Base-by-base conservation (phyloP, 805 yeast genomes). In the Candida tammaniensis region DNA sequence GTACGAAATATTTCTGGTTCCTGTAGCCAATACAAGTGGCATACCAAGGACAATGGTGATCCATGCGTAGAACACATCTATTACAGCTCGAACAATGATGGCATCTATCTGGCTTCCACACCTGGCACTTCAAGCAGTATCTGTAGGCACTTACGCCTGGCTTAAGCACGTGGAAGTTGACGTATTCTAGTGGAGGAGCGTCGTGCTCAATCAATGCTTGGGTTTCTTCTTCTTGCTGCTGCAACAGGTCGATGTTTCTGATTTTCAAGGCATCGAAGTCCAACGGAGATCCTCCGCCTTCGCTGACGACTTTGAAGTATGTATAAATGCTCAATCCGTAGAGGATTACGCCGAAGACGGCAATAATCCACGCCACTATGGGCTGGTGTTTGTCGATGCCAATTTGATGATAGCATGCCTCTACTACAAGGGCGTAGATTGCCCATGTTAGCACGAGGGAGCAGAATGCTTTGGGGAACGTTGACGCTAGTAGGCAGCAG, bases 1-100 rank as follows among this genome's bases (percentile, higher is more conserved):
- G 95, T 17, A 86, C 55, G 51, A 89, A 91, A 53, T 67, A 76
- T 59, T 87, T 84, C 44, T 85, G 88, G 58, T 91, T 91, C 18
- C 63, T 62, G 58, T 76, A 82, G 0, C 98, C 98, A 38, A 91
- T 75, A 56, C 97, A 89, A 4, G 78, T 68, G 2, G 95, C 81
- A 57, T 88, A 87, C 98, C 98, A 91, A 0, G 97, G 97, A 44
- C 82, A 76, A 51, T 76, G 79, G 44, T 76, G 82, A 53, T 76
- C 81, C 81, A 76, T 76, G 27, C 63, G 48, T 25, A 76, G 49
- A 2, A 73, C 53, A 51, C 82, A 76, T 35, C 44, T 53, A 2
- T 60, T 57, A 36, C 78, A 72, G 11, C 69, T 44, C 1, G 78
- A 68, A 48, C 82, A 76, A 51, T 76, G 82, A 47, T 76, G 82